Evolutionary conservation across 2,329 filamentous ascomycete genomes (phyloP), one percentile per base, ranked within the genome.

Genomic region (Fusarium hostae): DNA sequence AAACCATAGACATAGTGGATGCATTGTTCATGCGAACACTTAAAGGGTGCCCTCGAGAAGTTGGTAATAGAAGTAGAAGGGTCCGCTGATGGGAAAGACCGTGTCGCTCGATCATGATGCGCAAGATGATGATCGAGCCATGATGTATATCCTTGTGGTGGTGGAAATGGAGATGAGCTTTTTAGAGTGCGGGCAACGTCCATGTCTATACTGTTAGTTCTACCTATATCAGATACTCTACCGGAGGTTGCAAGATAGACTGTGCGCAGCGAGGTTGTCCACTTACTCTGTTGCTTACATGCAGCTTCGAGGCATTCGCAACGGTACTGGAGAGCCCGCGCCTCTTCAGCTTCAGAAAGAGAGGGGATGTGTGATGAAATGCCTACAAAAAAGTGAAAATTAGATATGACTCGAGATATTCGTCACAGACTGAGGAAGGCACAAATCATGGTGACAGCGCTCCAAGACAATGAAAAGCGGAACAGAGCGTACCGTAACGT

Each of bases 1-100:
- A 89, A 89, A 34, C 88, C 88, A 70, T 89, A 90, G 40, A 89
- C 84, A 77, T 88, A 89, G 76, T 87, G 84, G 64, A 87, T 79
- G 73, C 88, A 90, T 61, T 81, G 81, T 57, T 88, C 85, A 68
- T 89, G 81, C 78, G 82, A 85, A 77, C 88, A 90, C 77, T 87
- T 89, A 77, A 85, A 85, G 15, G 85, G 74, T 34, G 64, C 64
- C 60, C 51, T 68, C 22, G 56, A 32, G n/a, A 57, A 24, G 45
- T 59, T 44, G 30, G 35, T 45, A 41, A 58, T 39, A 34, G 66
- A 40, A 39, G 56, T 44, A 44, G 63, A 54, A 43, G 66, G 54
- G 40, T 76, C 73, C 62, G 69, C 68, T 37, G 62, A 58, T 55
- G 57, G 56, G 54, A 81, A 79, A 48, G 79, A 79, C 28, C 82